Conservation (phyloP, 2,329 filamentous ascomycete species). For the Atkinsonella texensis region DNA sequence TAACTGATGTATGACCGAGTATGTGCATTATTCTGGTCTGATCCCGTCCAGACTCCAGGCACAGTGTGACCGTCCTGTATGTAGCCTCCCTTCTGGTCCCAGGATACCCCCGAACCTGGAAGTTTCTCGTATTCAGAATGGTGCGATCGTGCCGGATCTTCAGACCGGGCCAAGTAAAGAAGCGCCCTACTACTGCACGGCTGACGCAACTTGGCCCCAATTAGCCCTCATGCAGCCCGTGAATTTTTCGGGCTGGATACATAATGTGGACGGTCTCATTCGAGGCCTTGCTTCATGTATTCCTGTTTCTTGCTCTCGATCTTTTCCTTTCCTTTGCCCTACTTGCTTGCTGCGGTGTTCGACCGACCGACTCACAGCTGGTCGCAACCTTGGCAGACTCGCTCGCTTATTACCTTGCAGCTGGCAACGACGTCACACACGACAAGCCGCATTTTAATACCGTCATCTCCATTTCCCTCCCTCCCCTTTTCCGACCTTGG, state of each 20-base stretch:
- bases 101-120: neutral
- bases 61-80: neutral
- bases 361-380: neutral
- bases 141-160: constrained; percentile 2
- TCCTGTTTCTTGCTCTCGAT: neutral
- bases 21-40: too few relatives aligned
- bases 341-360: neutral
- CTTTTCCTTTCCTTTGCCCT: neutral
- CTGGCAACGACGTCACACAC: neutral
- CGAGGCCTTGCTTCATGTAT: neutral
- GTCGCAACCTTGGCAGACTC: neutral
- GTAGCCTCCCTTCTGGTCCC: neutral
- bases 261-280: neutral
- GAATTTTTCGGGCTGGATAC: neutral
- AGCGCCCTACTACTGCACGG: constrained; percentile 1
- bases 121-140: constrained; percentile 1
- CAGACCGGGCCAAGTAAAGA: neutral
- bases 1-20: too few relatives aligned
- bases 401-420: constrained; percentile 1
- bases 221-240: neutral
- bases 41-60: neutral
- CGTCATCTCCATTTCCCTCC: neutral
- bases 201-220: neutral
- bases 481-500: neutral
- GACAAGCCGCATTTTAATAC: neutral